Evolutionary conservation across 352 stramenopile genomes (phyloP).

Genomic region (Saprolegnia diclina): DNA sequence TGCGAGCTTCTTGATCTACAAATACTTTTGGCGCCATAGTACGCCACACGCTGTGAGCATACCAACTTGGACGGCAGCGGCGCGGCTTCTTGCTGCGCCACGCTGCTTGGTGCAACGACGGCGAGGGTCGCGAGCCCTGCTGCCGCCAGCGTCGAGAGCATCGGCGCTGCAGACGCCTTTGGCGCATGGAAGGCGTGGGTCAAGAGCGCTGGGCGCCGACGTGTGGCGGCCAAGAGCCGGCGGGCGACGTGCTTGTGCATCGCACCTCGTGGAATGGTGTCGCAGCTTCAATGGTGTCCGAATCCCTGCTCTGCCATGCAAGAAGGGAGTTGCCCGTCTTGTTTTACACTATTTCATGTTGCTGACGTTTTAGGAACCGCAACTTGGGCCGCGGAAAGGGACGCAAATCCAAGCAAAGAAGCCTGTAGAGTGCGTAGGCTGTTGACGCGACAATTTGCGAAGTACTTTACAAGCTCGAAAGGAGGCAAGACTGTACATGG

Average conservation of each 20-base stretch:
- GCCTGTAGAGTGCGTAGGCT: too few relatives aligned
- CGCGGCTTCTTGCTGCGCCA: background rate
- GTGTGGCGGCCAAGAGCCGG: background rate
- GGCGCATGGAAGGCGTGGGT: background rate
- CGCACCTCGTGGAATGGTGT: background rate
- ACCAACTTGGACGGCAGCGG: background rate
- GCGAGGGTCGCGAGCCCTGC: background rate
- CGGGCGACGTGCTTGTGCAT: background rate
- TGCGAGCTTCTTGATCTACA: constrained; percentile 13
- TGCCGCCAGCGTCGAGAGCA: background rate
- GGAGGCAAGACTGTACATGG: too few relatives aligned
- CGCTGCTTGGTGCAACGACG: background rate
- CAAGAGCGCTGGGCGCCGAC: background rate
- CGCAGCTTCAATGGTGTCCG: background rate
- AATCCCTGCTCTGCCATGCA: background rate
- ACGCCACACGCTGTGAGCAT: background rate
- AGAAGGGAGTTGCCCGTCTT: background rate
- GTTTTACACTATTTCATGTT: background rate
- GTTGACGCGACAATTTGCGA: too few relatives aligned
- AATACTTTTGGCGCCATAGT: background rate
- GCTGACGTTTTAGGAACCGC: too few relatives aligned
- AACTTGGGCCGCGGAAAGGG: too few relatives aligned
- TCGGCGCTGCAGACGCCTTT: background rate
- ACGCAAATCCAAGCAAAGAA: too few relatives aligned
- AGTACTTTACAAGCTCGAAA: too few relatives aligned